Conservation (phyloP, 805 yeast genomes). For the Saturnispora bothae region DNA sequence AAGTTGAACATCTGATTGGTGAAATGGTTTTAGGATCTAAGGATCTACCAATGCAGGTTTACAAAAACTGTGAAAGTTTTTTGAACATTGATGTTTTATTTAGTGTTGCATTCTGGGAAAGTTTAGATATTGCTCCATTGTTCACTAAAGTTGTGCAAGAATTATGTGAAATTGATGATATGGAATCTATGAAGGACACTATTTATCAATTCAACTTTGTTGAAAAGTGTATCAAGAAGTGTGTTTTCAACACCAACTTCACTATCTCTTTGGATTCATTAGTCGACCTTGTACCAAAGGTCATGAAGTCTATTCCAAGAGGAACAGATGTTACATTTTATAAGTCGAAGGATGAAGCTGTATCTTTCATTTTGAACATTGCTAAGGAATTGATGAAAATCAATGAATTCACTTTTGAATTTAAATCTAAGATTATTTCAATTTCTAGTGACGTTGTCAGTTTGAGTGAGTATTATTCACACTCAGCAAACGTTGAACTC, state of each 20-base stretch:
- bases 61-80: conserved; percentile 18
- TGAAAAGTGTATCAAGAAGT: conserved; percentile 16
- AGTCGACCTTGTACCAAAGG: conserved; percentile 13
- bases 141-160: conserved; percentile 14
- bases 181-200: conserved; percentile 16
- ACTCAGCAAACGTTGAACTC: conserved; percentile 13
- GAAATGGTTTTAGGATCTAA: conserved; percentile 16
- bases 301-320: conserved; percentile 16
- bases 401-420: neutral
- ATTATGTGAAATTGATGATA: conserved; percentile 12
- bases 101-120: conserved; percentile 21
- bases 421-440: conserved; percentile 9
- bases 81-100: conserved; percentile 15
- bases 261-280: conserved; percentile 17
- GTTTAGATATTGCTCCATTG: conserved; percentile 16
- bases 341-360: conserved; percentile 32
- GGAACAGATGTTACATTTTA: conserved; percentile 29
- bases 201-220: conserved; percentile 20
- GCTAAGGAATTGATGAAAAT: conserved; percentile 13
- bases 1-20: conserved; percentile 20
- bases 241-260: conserved; percentile 19
- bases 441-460: conserved; percentile 11
- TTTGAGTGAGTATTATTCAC: conserved; percentile 16
- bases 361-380: conserved; percentile 22
- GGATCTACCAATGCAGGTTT: conserved; percentile 9